Evolutionary conservation across 805 yeast species (phyloP).

Genomic region (Novakomyces olei): DNA sequence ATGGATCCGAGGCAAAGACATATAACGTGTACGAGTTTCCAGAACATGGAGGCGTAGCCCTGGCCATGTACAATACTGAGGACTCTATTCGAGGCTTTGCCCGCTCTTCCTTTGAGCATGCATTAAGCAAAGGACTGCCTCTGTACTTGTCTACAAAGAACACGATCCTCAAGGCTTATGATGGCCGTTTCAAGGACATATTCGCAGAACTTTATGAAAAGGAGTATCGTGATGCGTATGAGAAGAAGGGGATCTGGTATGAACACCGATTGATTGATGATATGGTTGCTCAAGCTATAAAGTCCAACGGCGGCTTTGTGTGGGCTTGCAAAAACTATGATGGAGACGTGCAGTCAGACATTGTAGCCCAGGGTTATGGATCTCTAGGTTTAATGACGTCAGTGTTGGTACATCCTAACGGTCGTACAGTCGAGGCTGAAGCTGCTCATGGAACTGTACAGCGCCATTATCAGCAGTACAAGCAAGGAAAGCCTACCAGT

Average conservation of each 20-base stretch:
- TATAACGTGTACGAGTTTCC: conserved; percentile 44
- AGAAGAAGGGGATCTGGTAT: conserved; percentile 69
- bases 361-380: conserved; percentile 96
- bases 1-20: conserved; percentile 29
- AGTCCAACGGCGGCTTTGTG: conserved; percentile 83
- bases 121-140: conserved; percentile 54
- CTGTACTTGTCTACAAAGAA: conserved; percentile 80
- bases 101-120: conserved; percentile 74
- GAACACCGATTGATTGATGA: conserved; percentile 94
- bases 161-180: conserved; percentile 82
- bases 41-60: conserved; percentile 55
- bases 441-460: conserved; percentile 99
- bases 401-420: conserved; percentile 89
- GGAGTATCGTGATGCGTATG: conserved; percentile 50
- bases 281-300: conserved; percentile 97
- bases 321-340: conserved; percentile 95
- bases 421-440: conserved; percentile 83
- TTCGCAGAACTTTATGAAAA: conserved; percentile 60
- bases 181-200: conserved; percentile 86
- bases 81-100: conserved; percentile 82
- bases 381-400: conserved; percentile 95
- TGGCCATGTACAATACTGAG: conserved; percentile 91
- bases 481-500: conserved; percentile 90
- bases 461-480: conserved; percentile 88
- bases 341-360: conserved; percentile 92